Evolutionary conservation across 805 yeast species (phyloP).

Genomic region (Metschnikowia kunwiensis): DNA sequence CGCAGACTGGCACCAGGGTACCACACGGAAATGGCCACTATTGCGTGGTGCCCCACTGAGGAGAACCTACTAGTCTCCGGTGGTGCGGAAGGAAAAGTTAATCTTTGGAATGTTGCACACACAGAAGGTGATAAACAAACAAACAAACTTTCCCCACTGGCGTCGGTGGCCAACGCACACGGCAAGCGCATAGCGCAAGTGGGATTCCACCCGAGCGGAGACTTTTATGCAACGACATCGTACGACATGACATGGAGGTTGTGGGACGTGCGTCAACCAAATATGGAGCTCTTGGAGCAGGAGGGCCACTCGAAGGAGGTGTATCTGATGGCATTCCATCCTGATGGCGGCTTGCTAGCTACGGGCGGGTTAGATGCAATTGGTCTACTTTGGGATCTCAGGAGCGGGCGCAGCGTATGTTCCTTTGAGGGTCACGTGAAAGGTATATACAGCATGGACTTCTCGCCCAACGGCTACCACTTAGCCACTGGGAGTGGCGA

Average conservation of each 20-base stretch:
- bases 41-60: conserved; percentile 57
- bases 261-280: conserved; percentile 63
- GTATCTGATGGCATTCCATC: conserved; percentile 57
- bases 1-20: conserved; percentile 30
- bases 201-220: conserved; percentile 62
- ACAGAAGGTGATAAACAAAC: not conserved
- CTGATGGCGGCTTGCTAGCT: conserved; percentile 73
- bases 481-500: conserved; percentile 86
- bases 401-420: conserved; percentile 67
- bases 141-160: conserved; percentile 15
- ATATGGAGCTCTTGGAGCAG: conserved; percentile 53
- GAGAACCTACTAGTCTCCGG: conserved; percentile 28
- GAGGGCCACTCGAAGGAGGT: conserved; percentile 86
- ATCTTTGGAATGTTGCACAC: conserved; percentile 26
- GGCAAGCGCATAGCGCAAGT: conserved; percentile 56
- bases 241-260: conserved; percentile 84
- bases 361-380: conserved; percentile 78
- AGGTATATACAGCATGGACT: conserved; percentile 67
- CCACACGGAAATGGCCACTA: conserved; percentile 63
- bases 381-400: conserved; percentile 78
- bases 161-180: conserved; percentile 28
- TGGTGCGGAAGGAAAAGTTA: conserved; percentile 37
- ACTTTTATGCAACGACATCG: conserved; percentile 64
- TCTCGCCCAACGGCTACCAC: conserved; percentile 73
- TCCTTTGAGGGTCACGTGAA: conserved; percentile 64